Percentiles rank a stretch among this genome's conserved stretches.
Conservation (phyloP, 257 asterid genomes). For the Solanum etuberosum region DNA sequence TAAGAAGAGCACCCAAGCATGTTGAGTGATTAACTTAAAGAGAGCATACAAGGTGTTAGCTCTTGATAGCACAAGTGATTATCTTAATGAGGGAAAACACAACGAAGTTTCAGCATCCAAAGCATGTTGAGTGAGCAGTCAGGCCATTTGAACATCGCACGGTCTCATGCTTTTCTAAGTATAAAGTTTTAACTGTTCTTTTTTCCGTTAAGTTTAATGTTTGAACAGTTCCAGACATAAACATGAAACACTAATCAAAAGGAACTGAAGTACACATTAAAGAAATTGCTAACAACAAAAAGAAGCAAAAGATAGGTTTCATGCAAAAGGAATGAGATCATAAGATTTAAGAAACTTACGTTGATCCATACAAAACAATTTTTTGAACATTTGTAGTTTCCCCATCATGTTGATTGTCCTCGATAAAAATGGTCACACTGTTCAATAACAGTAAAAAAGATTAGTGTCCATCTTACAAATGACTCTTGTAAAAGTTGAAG, state of each 20-base stretch:
- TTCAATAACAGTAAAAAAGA: constrained; percentile 1
- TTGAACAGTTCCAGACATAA: not conserved
- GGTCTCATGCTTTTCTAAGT: not conserved
- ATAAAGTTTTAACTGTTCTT: not conserved
- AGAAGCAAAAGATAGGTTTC: not conserved
- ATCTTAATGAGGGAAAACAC: not conserved
- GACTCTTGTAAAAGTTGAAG: not conserved
- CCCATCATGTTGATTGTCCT: constrained; percentile 85
- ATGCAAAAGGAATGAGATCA: not conserved
- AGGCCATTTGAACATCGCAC: not conserved
- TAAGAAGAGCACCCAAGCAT: not conserved
- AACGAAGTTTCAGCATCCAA: not conserved
- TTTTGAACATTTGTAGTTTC: constrained; percentile 81
- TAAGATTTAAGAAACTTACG: constrained; percentile 47
- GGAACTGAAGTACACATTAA: not conserved
- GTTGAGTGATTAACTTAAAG: not conserved
- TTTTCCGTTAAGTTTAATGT: not conserved
- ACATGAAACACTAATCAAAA: not conserved
- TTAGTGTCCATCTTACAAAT: not conserved
- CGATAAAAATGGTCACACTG: constrained; percentile 91
- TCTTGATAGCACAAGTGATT: not conserved
- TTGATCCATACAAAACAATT: constrained; percentile 71
- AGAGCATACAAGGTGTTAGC: not conserved
- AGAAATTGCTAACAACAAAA: not conserved
- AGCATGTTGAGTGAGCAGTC: not conserved